Evolutionary conservation across 2,329 filamentous ascomycete species (phyloP).

Genomic region (Alternaria sp.): DNA sequence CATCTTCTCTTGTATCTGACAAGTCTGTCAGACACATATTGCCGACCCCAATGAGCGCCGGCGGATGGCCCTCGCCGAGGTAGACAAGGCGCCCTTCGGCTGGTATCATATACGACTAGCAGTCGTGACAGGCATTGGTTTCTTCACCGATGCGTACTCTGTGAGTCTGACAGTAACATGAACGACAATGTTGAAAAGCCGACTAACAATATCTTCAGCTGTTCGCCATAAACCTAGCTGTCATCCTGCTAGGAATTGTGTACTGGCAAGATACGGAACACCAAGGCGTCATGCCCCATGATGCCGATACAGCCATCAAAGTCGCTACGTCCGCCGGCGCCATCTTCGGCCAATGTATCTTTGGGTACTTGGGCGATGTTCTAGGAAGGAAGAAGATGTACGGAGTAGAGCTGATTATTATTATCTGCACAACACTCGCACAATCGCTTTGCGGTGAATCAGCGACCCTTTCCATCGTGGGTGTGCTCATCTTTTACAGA

Average conservation of each 20-base stretch:
- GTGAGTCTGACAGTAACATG: slow-evolving; percentile 14
- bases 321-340: slow-evolving; percentile 83
- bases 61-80: slow-evolving; percentile 46
- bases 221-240: slow-evolving; percentile 65
- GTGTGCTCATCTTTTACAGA: slow-evolving; percentile 50
- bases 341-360: slow-evolving; percentile 80
- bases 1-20: slow-evolving; percentile 11
- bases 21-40: slow-evolving; percentile 34
- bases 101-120: slow-evolving; percentile 79
- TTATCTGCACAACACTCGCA: slow-evolving; percentile 49
- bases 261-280: slow-evolving; percentile 65
- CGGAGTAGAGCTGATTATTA: slow-evolving; percentile 58
- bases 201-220: slow-evolving; percentile 26
- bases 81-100: slow-evolving; percentile 46
- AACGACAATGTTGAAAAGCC: not conserved
- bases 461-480: slow-evolving; percentile 44
- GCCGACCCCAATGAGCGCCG: slow-evolving; percentile 45
- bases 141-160: slow-evolving; percentile 83
- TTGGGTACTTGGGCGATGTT: slow-evolving; percentile 71
- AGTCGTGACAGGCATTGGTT: slow-evolving; percentile 80
- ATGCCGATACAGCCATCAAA: slow-evolving; percentile 82
- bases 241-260: slow-evolving; percentile 78
- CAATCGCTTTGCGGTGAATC: slow-evolving; percentile 48
- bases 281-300: slow-evolving; percentile 63
- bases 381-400: slow-evolving; percentile 86